Percentiles rank a stretch among this genome's conserved stretches.
Evolutionary conservation across 2,329 filamentous ascomycete species (phyloP).

Genomic region (Claviceps pusilla): DNA sequence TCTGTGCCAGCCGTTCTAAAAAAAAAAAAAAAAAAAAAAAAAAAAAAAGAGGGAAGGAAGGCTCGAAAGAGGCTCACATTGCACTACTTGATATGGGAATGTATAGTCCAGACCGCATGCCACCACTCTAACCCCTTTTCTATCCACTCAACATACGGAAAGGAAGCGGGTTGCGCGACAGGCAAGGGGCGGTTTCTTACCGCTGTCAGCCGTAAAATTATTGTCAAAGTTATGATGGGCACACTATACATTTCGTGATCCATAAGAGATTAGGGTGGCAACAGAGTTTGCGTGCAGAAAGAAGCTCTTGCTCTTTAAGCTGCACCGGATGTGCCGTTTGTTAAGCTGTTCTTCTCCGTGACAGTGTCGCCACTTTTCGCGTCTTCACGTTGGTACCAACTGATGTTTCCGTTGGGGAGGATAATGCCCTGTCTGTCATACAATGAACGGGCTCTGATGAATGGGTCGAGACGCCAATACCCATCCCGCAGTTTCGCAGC

Average conservation of each 20-base stretch:
- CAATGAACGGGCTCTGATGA: constrained; percentile 63
- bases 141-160: neutral
- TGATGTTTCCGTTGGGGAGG: constrained; percentile 47
- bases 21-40: too few species aligned
- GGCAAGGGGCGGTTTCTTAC: neutral
- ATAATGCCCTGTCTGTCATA: constrained; percentile 75
- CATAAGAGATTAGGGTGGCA: neutral
- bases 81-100: neutral
- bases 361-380: neutral
- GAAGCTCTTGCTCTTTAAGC: constrained; percentile 18
- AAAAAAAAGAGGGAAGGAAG: too few species aligned
- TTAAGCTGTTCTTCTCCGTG: neutral
- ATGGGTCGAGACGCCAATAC: constrained; percentile 86
- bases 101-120: neutral
- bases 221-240: neutral
- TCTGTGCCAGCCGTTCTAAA: neutral
- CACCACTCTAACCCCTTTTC: neutral
- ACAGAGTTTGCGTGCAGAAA: neutral
- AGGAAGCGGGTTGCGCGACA: too few species aligned
- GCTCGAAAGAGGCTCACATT: neutral
- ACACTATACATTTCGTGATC: neutral
- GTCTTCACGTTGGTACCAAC: constrained; percentile 44
- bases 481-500: constrained; percentile 51
- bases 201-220: neutral
- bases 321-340: neutral